Conservation (phyloP, 2,329 filamentous ascomycete genomes). For the Sporothrix protearum region DNA sequence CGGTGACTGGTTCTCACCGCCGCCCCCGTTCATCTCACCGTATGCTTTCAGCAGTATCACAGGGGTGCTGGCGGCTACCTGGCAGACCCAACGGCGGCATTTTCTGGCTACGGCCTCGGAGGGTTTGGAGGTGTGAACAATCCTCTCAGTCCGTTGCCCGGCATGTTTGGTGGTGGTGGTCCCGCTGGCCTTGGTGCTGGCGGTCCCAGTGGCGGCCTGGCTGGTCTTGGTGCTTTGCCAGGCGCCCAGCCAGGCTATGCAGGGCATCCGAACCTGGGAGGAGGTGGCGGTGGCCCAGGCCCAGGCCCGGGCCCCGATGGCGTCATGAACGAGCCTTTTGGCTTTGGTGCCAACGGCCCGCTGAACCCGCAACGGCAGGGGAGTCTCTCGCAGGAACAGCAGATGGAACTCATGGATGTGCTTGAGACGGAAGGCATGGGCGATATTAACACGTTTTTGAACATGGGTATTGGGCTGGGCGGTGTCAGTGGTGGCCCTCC, state of each 20-base stretch:
- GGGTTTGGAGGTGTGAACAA: slow-evolving; percentile 23
- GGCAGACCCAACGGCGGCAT: slow-evolving; percentile 28
- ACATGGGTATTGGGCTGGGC: slow-evolving; percentile 38
- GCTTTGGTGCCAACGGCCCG: slow-evolving; percentile 25
- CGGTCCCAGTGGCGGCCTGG: background rate
- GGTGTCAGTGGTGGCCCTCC: slow-evolving; percentile 8
- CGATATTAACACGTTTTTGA: slow-evolving; percentile 60
- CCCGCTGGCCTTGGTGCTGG: background rate
- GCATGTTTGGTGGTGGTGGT: slow-evolving; percentile 22
- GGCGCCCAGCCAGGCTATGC: slow-evolving; percentile 15
- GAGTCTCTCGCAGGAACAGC: slow-evolving; percentile 74
- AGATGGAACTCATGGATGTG: slow-evolving; percentile 76
- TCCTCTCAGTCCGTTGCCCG: slow-evolving; percentile 18
- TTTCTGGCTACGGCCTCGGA: slow-evolving; percentile 30
- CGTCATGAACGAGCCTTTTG: slow-evolving; percentile 24
- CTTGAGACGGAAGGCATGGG: slow-evolving; percentile 66
- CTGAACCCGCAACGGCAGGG: slow-evolving; percentile 53
- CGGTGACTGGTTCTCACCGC: slow-evolving; percentile 52
- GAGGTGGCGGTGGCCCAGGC: slow-evolving; percentile 22
- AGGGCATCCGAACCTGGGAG: slow-evolving; percentile 30
- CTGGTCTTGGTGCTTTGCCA: background rate
- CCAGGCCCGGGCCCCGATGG: background rate
- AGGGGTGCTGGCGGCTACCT: slow-evolving; percentile 33
- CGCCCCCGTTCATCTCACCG: slow-evolving; percentile 52
- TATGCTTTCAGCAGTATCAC: slow-evolving; percentile 43